Evolutionary conservation across 2,329 filamentous ascomycete species (phyloP).

Genomic region (Bipolaris oryzae): DNA sequence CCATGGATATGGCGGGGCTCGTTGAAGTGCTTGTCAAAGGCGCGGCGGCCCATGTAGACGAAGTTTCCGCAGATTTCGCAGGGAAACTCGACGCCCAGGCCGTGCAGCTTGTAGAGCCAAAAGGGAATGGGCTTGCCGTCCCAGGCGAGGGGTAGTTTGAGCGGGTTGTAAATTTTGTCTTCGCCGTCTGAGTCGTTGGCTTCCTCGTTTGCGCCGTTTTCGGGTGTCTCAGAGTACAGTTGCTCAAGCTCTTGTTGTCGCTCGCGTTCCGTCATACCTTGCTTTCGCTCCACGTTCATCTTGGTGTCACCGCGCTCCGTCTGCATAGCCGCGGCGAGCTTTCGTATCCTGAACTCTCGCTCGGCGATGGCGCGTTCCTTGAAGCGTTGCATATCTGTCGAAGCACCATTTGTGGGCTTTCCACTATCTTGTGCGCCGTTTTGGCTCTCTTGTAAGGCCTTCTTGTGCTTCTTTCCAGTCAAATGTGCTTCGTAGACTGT

Average conservation of each 20-base stretch:
- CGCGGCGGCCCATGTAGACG: conserved; percentile 95
- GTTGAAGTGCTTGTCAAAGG: conserved; percentile 98
- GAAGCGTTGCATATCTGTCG: conserved; percentile 50
- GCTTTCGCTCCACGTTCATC: conserved; percentile 93
- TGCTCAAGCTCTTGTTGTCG: conserved; percentile 92
- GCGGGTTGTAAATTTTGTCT: conserved; percentile 92
- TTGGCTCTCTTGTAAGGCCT: conserved; percentile 69
- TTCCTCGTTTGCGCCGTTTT: conserved; percentile 62
- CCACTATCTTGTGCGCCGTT: conserved; percentile 23
- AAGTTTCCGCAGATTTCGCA: conserved; percentile 98
- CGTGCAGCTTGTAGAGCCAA: conserved; percentile 97
- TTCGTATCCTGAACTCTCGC: conserved; percentile 81
- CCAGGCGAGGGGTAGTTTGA: conserved; percentile 95
- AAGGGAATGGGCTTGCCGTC: conserved; percentile 98
- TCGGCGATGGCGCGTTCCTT: conserved; percentile 92
- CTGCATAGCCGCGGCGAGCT: conserved; percentile 80
- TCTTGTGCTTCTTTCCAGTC: conserved; percentile 89
- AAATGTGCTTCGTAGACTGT: conserved; percentile 93
- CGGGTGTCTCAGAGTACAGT: conserved; percentile 69
- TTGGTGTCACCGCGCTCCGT: conserved; percentile 87
- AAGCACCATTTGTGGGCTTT: conserved; percentile 26
- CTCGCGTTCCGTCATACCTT: conserved; percentile 97
- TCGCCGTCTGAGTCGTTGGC: conserved; percentile 72
- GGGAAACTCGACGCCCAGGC: conserved; percentile 89
- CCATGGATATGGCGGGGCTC: conserved; percentile 93